Conservation (phyloP, 345 rosid species). For the Lepidium aucheri region DNA sequence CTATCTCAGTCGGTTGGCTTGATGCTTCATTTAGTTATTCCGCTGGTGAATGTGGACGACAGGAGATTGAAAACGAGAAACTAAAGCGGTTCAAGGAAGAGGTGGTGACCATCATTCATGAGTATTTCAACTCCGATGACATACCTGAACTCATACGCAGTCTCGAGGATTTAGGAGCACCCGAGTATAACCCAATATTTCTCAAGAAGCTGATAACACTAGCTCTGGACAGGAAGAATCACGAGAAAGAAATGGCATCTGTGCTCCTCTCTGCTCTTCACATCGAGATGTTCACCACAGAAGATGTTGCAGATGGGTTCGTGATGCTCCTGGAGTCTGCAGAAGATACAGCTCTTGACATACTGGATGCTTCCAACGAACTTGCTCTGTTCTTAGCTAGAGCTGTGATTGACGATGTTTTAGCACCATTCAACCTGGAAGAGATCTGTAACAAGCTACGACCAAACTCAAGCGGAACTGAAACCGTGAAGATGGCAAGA, state of each 20-base stretch:
- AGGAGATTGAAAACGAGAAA: constrained; percentile 37
- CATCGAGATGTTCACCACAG: constrained; percentile 78
- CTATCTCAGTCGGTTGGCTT: constrained; percentile 72
- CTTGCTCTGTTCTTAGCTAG: constrained; percentile 58
- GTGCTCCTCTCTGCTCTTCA: constrained; percentile 82
- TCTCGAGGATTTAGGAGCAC: constrained; percentile 72
- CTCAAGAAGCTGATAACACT: constrained; percentile 74
- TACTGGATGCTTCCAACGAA: constrained; percentile 83
- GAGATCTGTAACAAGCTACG: constrained; percentile 61
- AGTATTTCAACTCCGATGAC: constrained; percentile 83
- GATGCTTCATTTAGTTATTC: constrained; percentile 47
- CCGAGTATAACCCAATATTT: constrained; percentile 62
- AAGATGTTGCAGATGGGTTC: constrained; percentile 74
- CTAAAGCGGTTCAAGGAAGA: constrained; percentile 59
- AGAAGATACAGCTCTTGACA: constrained; percentile 85
- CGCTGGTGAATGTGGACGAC: constrained; percentile 36
- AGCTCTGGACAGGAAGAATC: constrained; percentile 90
- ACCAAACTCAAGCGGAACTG: constrained; percentile 67
- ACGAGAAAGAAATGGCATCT: constrained; percentile 97
- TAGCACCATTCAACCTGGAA: constrained; percentile 70
- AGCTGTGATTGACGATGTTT: constrained; percentile 88
- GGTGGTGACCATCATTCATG: constrained; percentile 67
- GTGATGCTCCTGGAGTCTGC: constrained; percentile 86
- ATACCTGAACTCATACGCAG: constrained; percentile 77
- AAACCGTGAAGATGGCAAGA: constrained; percentile 64